These are phyloP conservation scores for Zygosaccharomyces bailii DNA, from an alignment of 805 yeast species.

Conservation along the genomic window DNA sequence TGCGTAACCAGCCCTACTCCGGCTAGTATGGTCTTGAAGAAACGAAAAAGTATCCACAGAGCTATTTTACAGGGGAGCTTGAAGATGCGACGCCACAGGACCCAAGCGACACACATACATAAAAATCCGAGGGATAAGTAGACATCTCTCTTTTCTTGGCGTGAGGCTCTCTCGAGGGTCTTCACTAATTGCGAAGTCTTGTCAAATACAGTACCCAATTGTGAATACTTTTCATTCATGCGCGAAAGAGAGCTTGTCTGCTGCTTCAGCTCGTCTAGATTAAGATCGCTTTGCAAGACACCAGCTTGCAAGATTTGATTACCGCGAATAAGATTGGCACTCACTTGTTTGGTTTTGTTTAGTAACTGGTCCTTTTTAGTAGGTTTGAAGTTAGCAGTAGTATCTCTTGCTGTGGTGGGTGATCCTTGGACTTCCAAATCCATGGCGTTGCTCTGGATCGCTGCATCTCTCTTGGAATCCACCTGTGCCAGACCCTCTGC, in stretches of 20 bases:
- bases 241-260: slow-evolving; percentile 31
- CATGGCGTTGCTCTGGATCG: slow-evolving; percentile 16
- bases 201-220: slow-evolving; percentile 28
- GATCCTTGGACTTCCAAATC: slow-evolving; percentile 4
- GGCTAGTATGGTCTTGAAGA: slow-evolving; percentile 37
- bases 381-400: slow-evolving; percentile 5
- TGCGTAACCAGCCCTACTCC: slow-evolving; percentile 27
- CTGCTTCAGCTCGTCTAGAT: slow-evolving; percentile 33
- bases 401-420: background rate
- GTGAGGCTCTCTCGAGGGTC: slow-evolving; percentile 31
- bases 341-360: slow-evolving; percentile 29
- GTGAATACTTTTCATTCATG: slow-evolving; percentile 33
- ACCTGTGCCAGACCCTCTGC: slow-evolving; percentile 10
- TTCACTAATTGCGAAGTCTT: slow-evolving; percentile 33
- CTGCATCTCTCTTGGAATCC: slow-evolving; percentile 21
- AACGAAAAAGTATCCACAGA: slow-evolving; percentile 34
- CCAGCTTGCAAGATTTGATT: slow-evolving; percentile 35
- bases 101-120: slow-evolving; percentile 32
- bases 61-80: slow-evolving; percentile 32
- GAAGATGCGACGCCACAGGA: slow-evolving; percentile 36
- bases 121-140: slow-evolving; percentile 32
- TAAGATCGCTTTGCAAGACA: slow-evolving; percentile 35
- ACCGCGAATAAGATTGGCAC: slow-evolving; percentile 32
- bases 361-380: slow-evolving; percentile 30
- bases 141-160: slow-evolving; percentile 36